A percentile compares a stretch with the other conserved stretches of the same genome.
Evolutionary conservation across 1,284 basidiomycete genomes (phyloP).

Genomic region (Phylloboletellus chloephorus): DNA sequence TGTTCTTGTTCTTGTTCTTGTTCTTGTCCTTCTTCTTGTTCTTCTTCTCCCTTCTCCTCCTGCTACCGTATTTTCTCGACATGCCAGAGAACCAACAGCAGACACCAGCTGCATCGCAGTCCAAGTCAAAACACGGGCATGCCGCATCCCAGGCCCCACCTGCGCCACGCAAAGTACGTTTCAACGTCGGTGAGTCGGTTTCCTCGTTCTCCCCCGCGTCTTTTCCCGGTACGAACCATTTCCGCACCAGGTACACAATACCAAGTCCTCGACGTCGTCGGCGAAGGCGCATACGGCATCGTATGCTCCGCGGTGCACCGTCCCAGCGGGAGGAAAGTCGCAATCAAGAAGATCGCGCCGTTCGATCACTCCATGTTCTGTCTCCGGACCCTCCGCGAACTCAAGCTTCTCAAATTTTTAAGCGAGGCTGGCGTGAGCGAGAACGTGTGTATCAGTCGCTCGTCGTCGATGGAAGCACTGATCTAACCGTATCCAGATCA

Average conservation of each 20-base stretch:
- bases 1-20: too few relatives aligned
- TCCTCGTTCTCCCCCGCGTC: background rate
- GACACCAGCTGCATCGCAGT: constrained; percentile 17
- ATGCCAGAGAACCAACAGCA: constrained; percentile 27
- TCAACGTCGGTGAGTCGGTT: constrained; percentile 78
- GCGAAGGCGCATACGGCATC: constrained; percentile 84
- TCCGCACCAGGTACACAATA: constrained; percentile 68
- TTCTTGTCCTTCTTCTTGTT: constrained; percentile 3
- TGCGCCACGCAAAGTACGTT: constrained; percentile 82
- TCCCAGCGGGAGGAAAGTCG: constrained; percentile 76
- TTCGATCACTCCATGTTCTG: constrained; percentile 94
- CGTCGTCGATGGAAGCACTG: background rate
- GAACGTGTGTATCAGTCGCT: constrained; percentile 65
- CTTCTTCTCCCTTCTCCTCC: constrained; percentile 1
- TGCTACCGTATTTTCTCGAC: background rate
- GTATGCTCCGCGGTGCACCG: constrained; percentile 84
- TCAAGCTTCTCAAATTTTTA: constrained; percentile 88
- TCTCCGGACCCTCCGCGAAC: constrained; percentile 77
- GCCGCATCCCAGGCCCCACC: constrained; percentile 58
- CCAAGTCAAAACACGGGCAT: constrained; percentile 58
- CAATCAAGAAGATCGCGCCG: constrained; percentile 89
- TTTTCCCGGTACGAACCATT: constrained; percentile 2
- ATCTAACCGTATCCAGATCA: constrained; percentile 57
- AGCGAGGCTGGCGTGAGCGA: constrained; percentile 89
- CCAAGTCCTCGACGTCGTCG: constrained; percentile 86